phyloP scores from a whole-genome alignment of 2,329 filamentous ascomycete species.

The Helotiales sp. region DNA sequence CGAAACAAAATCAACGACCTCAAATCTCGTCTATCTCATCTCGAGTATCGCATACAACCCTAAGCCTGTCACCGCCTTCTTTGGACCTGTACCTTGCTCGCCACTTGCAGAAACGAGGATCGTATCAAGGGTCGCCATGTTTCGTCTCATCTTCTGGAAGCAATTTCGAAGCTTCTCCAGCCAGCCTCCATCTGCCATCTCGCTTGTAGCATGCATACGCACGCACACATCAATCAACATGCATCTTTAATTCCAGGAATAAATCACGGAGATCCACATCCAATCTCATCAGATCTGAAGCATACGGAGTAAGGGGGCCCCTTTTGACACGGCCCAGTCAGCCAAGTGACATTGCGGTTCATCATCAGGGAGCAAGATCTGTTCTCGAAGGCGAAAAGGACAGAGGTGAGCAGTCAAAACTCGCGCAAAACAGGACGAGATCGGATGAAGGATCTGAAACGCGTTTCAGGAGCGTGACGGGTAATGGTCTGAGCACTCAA shows the following conservation, averaged over 20 bases:
- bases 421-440: neutral
- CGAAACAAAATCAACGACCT: conserved; percentile 7
- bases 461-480: neutral
- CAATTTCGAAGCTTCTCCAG: conserved; percentile 12
- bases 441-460: neutral
- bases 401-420: neutral
- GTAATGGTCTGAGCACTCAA: neutral
- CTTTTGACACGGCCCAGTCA: neutral
- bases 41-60: neutral
- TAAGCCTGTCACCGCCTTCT: neutral
- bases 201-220: neutral
- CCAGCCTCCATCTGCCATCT: neutral
- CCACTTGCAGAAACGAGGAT: neutral
- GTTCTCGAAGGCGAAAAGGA: neutral
- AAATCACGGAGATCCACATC: neutral
- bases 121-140: neutral
- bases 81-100: neutral
- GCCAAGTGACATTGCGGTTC: neutral
- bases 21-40: neutral
- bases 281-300: neutral
- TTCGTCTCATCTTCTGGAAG: conserved; percentile 17
- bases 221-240: conserved; percentile 1
- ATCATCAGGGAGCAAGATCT: neutral
- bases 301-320: neutral
- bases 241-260: neutral